These are phyloP conservation scores for Paramecium octaurelia DNA, from an alignment of 73 alveolate genomes.

Conservation along the genomic window DNA sequence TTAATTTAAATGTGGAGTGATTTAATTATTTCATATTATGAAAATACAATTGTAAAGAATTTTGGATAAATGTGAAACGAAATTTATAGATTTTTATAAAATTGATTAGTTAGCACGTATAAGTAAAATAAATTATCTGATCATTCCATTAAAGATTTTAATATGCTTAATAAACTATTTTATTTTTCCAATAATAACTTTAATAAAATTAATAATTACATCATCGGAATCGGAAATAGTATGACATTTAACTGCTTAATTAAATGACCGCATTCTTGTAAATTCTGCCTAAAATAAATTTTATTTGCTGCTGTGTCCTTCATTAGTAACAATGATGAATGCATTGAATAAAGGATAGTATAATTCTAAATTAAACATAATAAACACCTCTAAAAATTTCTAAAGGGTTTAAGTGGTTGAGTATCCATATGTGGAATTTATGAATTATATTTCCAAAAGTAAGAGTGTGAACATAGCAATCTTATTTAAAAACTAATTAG, in stretches of 20 bases:
- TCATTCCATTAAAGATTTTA: not conserved
- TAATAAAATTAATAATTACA: not conserved
- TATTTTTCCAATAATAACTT: not conserved
- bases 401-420: not conserved
- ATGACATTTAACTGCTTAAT: not conserved
- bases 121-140: no score
- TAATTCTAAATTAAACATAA: not conserved
- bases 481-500: not conserved
- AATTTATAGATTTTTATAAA: no score
- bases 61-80: no score
- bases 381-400: not conserved
- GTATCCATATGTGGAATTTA: not conserved
- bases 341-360: not conserved
- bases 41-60: no score
- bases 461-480: not conserved
- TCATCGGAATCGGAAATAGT: not conserved
- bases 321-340: not conserved
- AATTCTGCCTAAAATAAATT: not conserved
- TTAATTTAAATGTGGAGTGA: no score
- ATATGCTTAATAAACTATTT: not conserved
- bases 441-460: not conserved
- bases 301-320: not conserved
- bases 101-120: no score
- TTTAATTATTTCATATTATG: no score
- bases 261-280: not conserved